Base-by-base conservation (phyloP, 495 filamentous ascomycete species). In the Xylona heveae region DNA sequence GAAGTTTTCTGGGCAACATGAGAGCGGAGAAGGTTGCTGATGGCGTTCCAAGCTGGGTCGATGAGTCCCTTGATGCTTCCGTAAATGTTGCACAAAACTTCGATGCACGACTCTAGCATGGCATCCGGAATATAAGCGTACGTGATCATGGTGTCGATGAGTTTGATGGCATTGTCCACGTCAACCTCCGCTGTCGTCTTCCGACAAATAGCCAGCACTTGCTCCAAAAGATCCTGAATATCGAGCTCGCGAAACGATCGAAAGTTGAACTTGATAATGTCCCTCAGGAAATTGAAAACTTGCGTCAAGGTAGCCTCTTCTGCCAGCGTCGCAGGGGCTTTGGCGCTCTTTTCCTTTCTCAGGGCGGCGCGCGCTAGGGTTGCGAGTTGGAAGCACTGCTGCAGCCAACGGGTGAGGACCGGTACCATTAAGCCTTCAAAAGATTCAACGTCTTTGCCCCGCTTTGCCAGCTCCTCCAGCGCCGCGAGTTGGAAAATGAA, bases 261-360 rank as follows among this genome's bases (percentile, higher is more conserved):
- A 47, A 74, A 75, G 50, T 82, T 85, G 52, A 85, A 74, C 41
- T 75, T 83, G 51, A 88, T 73, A 37, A 88, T 55, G 43, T 82
- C 71, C n/a, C 70, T 68, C 18, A 78, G 61, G 28, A 82, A 77
- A 29, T 65, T 58, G 42, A 91, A 77, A 5, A 90, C 53, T 34
- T 69, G 62, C 26, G 59, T 59, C 23, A 92, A 54, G 40, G 66
- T 68, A 28, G 61, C 64, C 38, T 80, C 78, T 40, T 84, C 78
- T 28, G 60, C 61, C 22, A 62, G 55, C 12, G 50, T 48, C 23
- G 50, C 51, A 15, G 56, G 46, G 0, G 52, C 45, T 38, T 69
- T 74, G 18, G 47, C 55, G 25, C 10, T 38, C 35, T 45, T 45
- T 25, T 48, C 41, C 21, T 46, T 35, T 36, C 47, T 49, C 9